Percentiles rank a stretch among this genome's conserved stretches.
Evolutionary conservation across 495 filamentous ascomycete species (phyloP).

Genomic region (Beverwykella pulmonaria): DNA sequence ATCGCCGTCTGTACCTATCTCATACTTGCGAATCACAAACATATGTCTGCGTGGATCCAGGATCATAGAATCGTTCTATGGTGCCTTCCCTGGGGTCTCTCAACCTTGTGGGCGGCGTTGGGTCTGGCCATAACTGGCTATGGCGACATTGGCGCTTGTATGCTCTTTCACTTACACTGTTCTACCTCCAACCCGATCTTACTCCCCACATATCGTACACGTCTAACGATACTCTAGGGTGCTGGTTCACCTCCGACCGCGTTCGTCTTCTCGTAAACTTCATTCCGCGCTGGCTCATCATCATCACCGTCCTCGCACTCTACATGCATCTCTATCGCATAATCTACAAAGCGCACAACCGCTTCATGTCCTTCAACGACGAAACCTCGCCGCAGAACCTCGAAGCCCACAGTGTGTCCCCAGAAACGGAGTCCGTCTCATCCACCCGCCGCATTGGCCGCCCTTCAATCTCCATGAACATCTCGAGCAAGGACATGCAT

Average conservation of each 20-base stretch:
- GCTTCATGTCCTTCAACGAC: slow-evolving; percentile 46
- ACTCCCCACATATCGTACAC: not conserved
- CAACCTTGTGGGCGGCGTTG: slow-evolving; percentile 44
- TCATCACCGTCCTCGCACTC: slow-evolving; percentile 46
- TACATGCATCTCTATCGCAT: slow-evolving; percentile 50
- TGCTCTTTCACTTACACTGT: slow-evolving; percentile 6
- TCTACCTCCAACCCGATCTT: not conserved
- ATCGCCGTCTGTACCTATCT: slow-evolving; percentile 51
- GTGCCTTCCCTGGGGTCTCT: slow-evolving; percentile 48
- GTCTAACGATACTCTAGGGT: slow-evolving; percentile 39
- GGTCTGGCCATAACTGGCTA: slow-evolving; percentile 48
- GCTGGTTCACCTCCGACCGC: slow-evolving; percentile 51
- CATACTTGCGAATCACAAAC: slow-evolving; percentile 48
- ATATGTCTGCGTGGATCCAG: slow-evolving; percentile 47
- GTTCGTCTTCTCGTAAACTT: slow-evolving; percentile 52
- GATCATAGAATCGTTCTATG: slow-evolving; percentile 44
- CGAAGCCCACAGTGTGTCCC: slow-evolving; percentile 8
- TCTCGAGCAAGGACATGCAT: slow-evolving; percentile 27
- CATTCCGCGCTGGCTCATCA: slow-evolving; percentile 50
- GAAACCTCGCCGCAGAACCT: slow-evolving; percentile 7
- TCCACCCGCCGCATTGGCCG: slow-evolving; percentile 32
- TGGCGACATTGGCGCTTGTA: slow-evolving; percentile 50
- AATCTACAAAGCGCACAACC: slow-evolving; percentile 48
- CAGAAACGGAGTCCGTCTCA: slow-evolving; percentile 33
- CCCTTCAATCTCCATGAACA: slow-evolving; percentile 19